Evolutionary conservation across 768 basidiomycete species (phyloP).

Genomic region (Hysterangium stoloniferum): DNA sequence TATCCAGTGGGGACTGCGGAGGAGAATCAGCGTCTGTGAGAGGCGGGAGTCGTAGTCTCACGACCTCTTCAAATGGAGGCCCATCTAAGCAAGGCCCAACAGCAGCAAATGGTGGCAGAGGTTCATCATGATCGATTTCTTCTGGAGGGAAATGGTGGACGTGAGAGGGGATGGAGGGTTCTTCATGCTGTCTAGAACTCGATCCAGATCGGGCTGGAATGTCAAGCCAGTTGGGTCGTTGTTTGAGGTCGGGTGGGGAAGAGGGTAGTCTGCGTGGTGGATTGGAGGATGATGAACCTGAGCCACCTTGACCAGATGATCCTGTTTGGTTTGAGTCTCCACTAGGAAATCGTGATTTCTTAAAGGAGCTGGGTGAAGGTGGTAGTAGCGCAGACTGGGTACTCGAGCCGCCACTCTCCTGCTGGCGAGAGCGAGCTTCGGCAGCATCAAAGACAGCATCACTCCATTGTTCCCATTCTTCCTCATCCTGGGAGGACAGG

Average conservation of each 20-base stretch:
- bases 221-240: conserved; percentile 25
- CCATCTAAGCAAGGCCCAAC: conserved; percentile 33
- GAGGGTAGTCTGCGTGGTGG: neutral
- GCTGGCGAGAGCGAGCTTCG: conserved; percentile 16
- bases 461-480: conserved; percentile 46
- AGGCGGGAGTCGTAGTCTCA: conserved; percentile 2
- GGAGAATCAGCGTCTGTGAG: conserved; percentile 14
- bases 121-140: conserved; percentile 12
- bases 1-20: conserved; percentile 14
- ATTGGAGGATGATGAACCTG: neutral
- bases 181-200: neutral
- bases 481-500: conserved; percentile 23
- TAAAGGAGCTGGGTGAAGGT: too few species aligned
- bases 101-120: conserved; percentile 34
- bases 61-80: conserved; percentile 27
- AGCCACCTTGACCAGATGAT: neutral
- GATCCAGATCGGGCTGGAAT: conserved; percentile 3
- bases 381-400: too few species aligned
- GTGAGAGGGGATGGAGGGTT: neutral
- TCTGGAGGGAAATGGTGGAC: neutral
- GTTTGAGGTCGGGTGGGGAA: conserved; percentile 24
- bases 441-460: conserved; percentile 31
- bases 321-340: neutral
- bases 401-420: conserved; percentile 7
- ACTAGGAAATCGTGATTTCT: too few species aligned